phyloP scores from a whole-genome alignment of 371 early-diverging fungal genomes.

The Quaeritorhiza haematococci region DNA sequence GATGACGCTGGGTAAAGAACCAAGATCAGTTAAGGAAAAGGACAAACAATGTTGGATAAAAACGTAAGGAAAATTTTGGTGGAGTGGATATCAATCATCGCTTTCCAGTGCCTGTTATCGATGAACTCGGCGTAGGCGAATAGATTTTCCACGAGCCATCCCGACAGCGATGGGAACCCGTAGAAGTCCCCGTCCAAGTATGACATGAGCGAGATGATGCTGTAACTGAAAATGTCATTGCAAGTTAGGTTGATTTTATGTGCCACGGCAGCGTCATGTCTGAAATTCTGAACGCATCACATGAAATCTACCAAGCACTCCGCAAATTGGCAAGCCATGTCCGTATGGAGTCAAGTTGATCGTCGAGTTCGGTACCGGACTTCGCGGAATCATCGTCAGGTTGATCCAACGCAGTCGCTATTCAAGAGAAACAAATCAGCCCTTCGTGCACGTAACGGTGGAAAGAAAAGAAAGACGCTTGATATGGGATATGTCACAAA shows the following conservation, averaged over 20 bases:
- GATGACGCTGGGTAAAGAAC: conserved; percentile 15
- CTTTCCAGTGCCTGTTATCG: conserved; percentile 40
- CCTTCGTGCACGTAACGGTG: too few species aligned
- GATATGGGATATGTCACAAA: too few species aligned
- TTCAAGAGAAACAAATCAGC: neutral
- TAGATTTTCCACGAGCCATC: conserved; percentile 20
- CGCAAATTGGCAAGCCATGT: conserved; percentile 18
- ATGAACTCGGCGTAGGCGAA: conserved; percentile 30
- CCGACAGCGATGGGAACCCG: conserved; percentile 22
- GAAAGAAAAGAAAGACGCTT: too few species aligned
- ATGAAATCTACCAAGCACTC: conserved; percentile 10
- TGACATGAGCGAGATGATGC: conserved; percentile 28
- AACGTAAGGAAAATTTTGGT: neutral
- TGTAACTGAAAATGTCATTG: conserved; percentile 27
- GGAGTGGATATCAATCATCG: conserved; percentile 22
- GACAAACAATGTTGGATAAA: neutral
- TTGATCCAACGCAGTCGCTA: neutral
- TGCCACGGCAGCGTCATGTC: conserved; percentile 3
- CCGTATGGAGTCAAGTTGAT: conserved; percentile 9
- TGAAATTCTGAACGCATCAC: conserved; percentile 7
- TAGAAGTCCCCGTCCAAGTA: conserved; percentile 35
- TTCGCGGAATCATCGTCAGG: neutral
- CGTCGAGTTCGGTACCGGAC: conserved; percentile 1
- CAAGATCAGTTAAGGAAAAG: neutral
- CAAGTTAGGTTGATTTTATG: conserved; percentile 17